phyloP scores from a whole-genome alignment of 2,329 filamentous ascomycete species.

The Neodidymelliopsis sp. region DNA sequence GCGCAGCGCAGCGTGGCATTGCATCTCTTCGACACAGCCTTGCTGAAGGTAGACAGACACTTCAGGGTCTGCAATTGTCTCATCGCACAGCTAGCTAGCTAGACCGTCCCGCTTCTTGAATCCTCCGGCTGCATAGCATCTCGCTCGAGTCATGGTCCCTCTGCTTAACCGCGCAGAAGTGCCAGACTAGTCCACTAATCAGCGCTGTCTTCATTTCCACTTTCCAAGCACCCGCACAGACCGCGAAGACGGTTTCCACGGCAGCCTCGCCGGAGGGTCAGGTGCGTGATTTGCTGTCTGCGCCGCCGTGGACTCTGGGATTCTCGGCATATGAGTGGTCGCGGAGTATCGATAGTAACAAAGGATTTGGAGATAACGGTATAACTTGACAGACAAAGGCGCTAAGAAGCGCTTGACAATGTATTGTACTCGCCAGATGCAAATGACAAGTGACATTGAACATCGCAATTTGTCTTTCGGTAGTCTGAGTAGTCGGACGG shows the following conservation, averaged over 20 bases:
- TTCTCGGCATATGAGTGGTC: not conserved
- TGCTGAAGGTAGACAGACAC: too few species aligned
- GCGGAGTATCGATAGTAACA: not conserved
- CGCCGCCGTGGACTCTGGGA: not conserved
- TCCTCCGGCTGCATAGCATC: constrained; percentile 14
- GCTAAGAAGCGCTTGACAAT: not conserved
- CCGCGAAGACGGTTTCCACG: constrained; percentile 21
- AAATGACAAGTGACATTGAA: constrained; percentile 19
- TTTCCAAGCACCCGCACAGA: constrained; percentile 40
- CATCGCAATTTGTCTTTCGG: constrained; percentile 27
- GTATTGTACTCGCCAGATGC: not conserved
- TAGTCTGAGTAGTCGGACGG: constrained; percentile 21
- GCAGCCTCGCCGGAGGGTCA: constrained; percentile 21
- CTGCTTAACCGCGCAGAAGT: constrained; percentile 30
- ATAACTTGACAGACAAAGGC: not conserved
- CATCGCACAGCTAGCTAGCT: not conserved
- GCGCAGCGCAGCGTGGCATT: not conserved
- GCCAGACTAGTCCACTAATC: constrained; percentile 36
- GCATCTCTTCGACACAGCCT: not conserved
- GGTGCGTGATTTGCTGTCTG: constrained; percentile 23
- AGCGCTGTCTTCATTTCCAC: constrained; percentile 41
- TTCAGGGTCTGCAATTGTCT: constrained; percentile 1
- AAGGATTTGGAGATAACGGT: not conserved
- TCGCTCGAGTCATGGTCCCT: constrained; percentile 30
- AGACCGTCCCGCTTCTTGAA: constrained; percentile 12